Base-by-base conservation (phyloP, 2,329 filamentous ascomycete species). In the Parastagonospora avenae region DNA sequence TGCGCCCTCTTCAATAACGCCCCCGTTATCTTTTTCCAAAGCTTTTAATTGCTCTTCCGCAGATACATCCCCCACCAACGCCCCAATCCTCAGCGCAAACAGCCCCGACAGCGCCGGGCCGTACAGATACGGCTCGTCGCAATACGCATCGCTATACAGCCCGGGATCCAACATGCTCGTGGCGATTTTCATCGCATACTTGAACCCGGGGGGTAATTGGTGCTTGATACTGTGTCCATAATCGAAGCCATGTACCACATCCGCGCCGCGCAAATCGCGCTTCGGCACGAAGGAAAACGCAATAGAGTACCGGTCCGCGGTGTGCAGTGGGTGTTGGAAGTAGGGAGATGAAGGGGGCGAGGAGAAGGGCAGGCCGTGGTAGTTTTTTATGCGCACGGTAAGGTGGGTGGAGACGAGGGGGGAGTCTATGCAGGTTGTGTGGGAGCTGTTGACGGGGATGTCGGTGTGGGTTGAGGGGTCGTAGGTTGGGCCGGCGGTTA, bases 1-100 rank as follows among this genome's bases (percentile, higher is more conserved):
- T 7, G 68, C 74, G 8, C 72, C 71, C 39, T 78, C 78, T 53
- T 77, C 74, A 5, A 71, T 62, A 11, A 77, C 67, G 11, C 68
- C 67, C 0, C 62, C 47, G 0, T 59, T 54, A 8, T 71, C 64
- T 5, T 51, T 29, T 8, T 61, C 55, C 1, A 68, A 44, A 1
- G 30, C 50, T 32, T 55, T 43, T 8, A 73, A 37, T 36, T 73
- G 69, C n/a, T 66, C 47, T 8, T 65, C 55, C 6, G 50, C 55
- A 11, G 58, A 32, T 0, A 58, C 46, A 7, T 66, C 48, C 2
- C 53, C 47, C 1, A 43, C 47, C n/a, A 48, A 51, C n/a, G 65
- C 69, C 9, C 72, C 71, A 6, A 74, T 62, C 2, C 64, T 51
- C 11, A 74, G 62, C 3, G 64, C 54, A 35, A 73, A 74, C 45